A percentile compares a stretch with the other conserved stretches of the same genome.
Evolutionary conservation across 495 filamentous ascomycete genomes (phyloP).

Genomic region (Penicillium paxilli): DNA sequence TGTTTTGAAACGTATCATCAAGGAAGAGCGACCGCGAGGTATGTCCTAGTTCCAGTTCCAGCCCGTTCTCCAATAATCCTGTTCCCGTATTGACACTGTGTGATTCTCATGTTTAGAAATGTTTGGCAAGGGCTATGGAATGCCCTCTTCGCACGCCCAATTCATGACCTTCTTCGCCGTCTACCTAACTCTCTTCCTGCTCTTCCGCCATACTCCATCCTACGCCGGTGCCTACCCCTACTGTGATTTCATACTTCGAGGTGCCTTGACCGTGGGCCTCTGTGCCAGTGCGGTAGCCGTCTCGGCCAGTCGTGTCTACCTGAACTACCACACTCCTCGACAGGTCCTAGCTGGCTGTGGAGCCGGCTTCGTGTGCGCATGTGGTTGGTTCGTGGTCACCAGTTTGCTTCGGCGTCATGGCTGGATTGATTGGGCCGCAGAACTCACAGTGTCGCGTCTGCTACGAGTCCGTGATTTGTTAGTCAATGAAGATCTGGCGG

Average conservation of each 20-base stretch:
- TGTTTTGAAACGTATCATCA: slow-evolving; percentile 82
- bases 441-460: slow-evolving; percentile 62
- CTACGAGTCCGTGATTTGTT: slow-evolving; percentile 80
- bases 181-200: slow-evolving; percentile 77
- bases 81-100: neutral
- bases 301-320: slow-evolving; percentile 78
- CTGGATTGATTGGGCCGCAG: slow-evolving; percentile 71
- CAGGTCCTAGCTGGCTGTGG: slow-evolving; percentile 80
- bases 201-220: slow-evolving; percentile 70
- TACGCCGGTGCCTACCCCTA: slow-evolving; percentile 40
- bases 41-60: slow-evolving; percentile 24
- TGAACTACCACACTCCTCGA: slow-evolving; percentile 87
- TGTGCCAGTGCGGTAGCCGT: slow-evolving; percentile 65
- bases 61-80: neutral
- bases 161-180: slow-evolving; percentile 89
- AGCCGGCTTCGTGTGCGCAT: slow-evolving; percentile 70
- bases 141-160: slow-evolving; percentile 98
- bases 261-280: slow-evolving; percentile 55
- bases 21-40: slow-evolving; percentile 84
- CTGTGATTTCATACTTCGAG: slow-evolving; percentile 58
- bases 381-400: slow-evolving; percentile 78
- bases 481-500: slow-evolving; percentile 83
- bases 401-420: slow-evolving; percentile 58
- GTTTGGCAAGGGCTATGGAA: slow-evolving; percentile 92
- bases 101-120: slow-evolving; percentile 54